A percentile compares a stretch with the other conserved stretches of the same genome.
These are phyloP conservation scores for Tilletia caries DNA, from an alignment of 1,284 basidiomycete species.

Conservation along the genomic window DNA sequence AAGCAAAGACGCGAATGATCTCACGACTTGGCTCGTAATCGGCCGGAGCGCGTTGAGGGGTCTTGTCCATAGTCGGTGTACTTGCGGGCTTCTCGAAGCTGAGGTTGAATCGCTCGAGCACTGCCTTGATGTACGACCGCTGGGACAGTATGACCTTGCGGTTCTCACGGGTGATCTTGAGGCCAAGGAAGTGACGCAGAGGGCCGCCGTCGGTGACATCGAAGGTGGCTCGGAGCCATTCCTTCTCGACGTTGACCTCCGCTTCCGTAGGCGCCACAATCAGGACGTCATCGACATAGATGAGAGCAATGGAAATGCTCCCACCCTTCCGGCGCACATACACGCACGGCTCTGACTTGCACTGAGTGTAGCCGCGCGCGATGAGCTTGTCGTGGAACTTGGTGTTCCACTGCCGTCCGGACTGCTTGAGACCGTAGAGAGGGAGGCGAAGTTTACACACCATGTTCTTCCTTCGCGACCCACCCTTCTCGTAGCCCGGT, in stretches of 20 bases:
- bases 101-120: not conserved
- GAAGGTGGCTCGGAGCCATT: not conserved
- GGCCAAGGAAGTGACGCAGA: not conserved
- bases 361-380: not conserved
- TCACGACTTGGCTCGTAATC: not conserved
- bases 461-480: not conserved
- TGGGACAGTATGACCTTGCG: not conserved
- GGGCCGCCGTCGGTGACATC: not conserved
- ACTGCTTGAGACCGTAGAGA: conserved; percentile 6
- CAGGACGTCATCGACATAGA: conserved; percentile 2
- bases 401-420: not conserved
- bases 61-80: not conserved
- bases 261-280: not conserved
- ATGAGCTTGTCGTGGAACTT: not conserved
- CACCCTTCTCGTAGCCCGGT: not conserved
- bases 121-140: not conserved
- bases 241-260: not conserved
- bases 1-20: not conserved
- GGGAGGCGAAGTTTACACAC: not conserved
- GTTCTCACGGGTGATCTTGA: not conserved
- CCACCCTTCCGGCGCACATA: conserved; percentile 1
- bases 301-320: not conserved
- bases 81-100: not conserved
- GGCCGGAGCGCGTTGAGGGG: not conserved
- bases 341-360: not conserved